These are phyloP conservation scores for Colletotrichum sansevieriae DNA, from an alignment of 2,329 filamentous ascomycete species.

Conservation along the genomic window DNA sequence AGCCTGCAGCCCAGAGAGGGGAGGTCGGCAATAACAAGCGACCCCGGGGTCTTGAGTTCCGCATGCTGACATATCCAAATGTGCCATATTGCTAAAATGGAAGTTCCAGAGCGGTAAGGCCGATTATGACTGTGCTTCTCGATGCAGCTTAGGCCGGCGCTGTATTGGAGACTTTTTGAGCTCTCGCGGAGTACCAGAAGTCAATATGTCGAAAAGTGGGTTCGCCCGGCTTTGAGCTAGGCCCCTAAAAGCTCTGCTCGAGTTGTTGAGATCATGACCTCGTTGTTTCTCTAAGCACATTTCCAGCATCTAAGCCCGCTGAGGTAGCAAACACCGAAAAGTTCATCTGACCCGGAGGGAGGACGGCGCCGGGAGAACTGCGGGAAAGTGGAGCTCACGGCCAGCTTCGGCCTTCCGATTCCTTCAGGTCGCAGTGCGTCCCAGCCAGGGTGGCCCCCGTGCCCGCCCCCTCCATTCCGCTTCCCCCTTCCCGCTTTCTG, in stretches of 20 bases:
- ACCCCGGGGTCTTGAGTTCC: constrained; percentile 34
- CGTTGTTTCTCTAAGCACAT: no score
- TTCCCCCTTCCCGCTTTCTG: background rate
- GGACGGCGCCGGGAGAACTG: constrained; percentile 11
- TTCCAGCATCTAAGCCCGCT: background rate
- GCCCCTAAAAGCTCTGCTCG: no score
- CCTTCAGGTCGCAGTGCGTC: background rate
- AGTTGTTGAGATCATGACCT: no score
- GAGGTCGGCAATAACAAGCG: background rate
- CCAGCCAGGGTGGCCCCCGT: no score
- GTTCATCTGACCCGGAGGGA: constrained; percentile 11
- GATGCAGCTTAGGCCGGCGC: constrained; percentile 3
- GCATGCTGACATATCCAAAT: constrained; percentile 39
- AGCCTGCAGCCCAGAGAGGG: background rate
- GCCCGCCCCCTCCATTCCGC: no score
- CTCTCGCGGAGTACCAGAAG: no score
- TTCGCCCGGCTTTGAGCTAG: no score
- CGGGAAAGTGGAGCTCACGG: constrained; percentile 25
- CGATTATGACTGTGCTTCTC: constrained; percentile 1
- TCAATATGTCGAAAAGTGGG: no score
- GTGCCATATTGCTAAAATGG: constrained; percentile 13
- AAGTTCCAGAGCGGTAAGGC: constrained; percentile 12
- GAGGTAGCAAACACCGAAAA: constrained; percentile 1
- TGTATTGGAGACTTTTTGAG: background rate
- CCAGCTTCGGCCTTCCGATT: constrained; percentile 38